Evolutionary conservation across 768 basidiomycete species (phyloP).

Genomic region (Postia placenta): DNA sequence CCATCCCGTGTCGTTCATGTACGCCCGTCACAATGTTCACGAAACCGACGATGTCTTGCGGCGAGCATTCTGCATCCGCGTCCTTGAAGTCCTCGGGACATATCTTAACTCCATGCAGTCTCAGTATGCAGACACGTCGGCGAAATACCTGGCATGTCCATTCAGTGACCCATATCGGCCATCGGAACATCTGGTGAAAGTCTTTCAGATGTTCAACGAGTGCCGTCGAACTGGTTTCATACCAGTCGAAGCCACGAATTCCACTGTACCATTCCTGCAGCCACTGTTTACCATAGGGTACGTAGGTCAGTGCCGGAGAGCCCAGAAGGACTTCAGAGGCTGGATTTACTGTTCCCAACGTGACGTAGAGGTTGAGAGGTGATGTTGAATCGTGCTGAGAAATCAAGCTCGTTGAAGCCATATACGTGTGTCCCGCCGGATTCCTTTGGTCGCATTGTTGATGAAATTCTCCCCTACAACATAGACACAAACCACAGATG

Average conservation of each 20-base stretch:
- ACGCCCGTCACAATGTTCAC: conserved; percentile 44
- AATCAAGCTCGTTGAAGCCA: conserved; percentile 50
- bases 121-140: background rate
- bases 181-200: conserved; percentile 45
- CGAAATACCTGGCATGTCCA: conserved; percentile 41
- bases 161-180: conserved; percentile 55
- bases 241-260: conserved; percentile 54
- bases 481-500: conserved; percentile 54
- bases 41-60: conserved; percentile 38
- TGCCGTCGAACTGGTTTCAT: conserved; percentile 47
- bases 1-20: conserved; percentile 46
- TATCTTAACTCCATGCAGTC: background rate
- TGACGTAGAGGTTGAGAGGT: conserved; percentile 40
- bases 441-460: conserved; percentile 30
- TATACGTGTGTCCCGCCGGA: conserved; percentile 36
- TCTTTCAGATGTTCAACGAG: conserved; percentile 47
- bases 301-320: conserved; percentile 47
- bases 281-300: conserved; percentile 49
- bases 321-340: conserved; percentile 46
- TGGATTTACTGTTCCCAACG: conserved; percentile 49
- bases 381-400: conserved; percentile 43
- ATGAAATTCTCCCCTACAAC: conserved; percentile 45
- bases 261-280: conserved; percentile 47
- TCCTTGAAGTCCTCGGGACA: conserved; percentile 33
- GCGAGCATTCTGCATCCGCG: conserved; percentile 36